Evolutionary conservation across 768 basidiomycete species (phyloP).

Genomic region (Dictyophora rubrovolvata): DNA sequence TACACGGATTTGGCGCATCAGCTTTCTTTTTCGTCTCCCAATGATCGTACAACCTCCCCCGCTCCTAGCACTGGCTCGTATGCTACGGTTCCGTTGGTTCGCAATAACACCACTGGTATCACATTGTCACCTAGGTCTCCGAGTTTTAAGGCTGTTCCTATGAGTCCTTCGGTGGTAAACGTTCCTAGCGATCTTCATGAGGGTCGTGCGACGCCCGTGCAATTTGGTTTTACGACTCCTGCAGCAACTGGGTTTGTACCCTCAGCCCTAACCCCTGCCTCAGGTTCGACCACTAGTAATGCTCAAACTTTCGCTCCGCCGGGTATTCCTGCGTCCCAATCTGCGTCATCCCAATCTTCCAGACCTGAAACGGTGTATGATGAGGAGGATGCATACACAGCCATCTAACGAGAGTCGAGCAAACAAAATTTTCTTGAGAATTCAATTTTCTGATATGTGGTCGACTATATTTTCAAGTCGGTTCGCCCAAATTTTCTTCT

Average conservation of each 20-base stretch:
- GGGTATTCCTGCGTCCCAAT: conserved; percentile 9
- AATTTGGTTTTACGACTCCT: conserved; percentile 10
- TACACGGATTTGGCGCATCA: conserved; percentile 60
- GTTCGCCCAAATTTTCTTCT: background rate
- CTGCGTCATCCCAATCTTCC: conserved; percentile 7
- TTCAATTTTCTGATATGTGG: background rate
- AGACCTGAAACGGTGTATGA: conserved; percentile 46
- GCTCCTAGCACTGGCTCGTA: conserved; percentile 17
- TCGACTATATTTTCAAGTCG: background rate
- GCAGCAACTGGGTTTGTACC: background rate
- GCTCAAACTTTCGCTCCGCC: background rate
- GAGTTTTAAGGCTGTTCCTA: background rate
- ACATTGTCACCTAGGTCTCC: background rate
- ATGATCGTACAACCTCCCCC: conserved; percentile 34
- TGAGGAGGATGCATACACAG: conserved; percentile 60
- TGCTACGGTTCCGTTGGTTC: conserved; percentile 14
- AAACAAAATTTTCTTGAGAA: background rate
- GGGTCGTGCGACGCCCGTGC: conserved; percentile 13
- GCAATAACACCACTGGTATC: background rate
- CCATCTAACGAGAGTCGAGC: conserved; percentile 31
- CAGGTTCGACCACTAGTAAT: too few relatives aligned
- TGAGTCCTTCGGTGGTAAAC: conserved; percentile 9
- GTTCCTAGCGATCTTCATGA: conserved; percentile 2
- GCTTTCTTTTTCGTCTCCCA: conserved; percentile 30
- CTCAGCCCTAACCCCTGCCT: background rate